Base-by-base conservation (phyloP, 768 basidiomycete genomes). In the Boletus rubescentipes region DNA sequence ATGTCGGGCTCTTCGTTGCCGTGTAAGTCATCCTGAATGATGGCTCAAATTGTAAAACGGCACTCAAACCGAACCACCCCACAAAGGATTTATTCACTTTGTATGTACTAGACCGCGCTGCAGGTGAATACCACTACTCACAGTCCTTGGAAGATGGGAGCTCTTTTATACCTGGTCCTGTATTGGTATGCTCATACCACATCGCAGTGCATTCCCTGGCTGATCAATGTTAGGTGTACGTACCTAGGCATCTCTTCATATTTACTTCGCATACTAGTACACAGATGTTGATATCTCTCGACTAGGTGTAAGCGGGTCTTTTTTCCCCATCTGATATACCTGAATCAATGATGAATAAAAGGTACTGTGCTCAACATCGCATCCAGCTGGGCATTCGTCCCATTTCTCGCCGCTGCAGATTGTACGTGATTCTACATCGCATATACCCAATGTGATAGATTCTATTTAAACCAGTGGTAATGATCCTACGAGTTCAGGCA, bases 351-450 rank as follows among this genome's bases (percentile, higher is more conserved):
- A 20, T 14, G n/a, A 36, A 41, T 9, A 2, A 9, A 31, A 51
- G 50, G 50, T 20, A 51, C 50, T 5, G 50, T 30, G 26, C 34
- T 51, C 9, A 9, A 30, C 9, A 2, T 51, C 9, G 2, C 14
- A 12, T 4, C 1, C 23, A 9, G 5, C n/a, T 51, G 18, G 26
- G 35, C 18, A n/a, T n/a, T n/a, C n/a, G n/a, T n/a, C n/a, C n/a
- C n/a, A n/a, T n/a, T n/a, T n/a, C n/a, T n/a, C n/a, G 50, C 50
- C 23, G 50, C 50, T 21, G 35, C 29, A 3, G 50, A 51, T 32
- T 7, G 50, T 51, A 31, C n/a, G 50, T 21, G 26, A 51, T 21
- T 3, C 16, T 38, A 30, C 9, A 5, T 10, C 21, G 29, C n/a
- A 16, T 38, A 30, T 5, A n/a, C n/a, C n/a, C n/a, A n/a, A n/a